phyloP scores from a whole-genome alignment of 352 stramenopile species.

The Phytophthora citricola region DNA sequence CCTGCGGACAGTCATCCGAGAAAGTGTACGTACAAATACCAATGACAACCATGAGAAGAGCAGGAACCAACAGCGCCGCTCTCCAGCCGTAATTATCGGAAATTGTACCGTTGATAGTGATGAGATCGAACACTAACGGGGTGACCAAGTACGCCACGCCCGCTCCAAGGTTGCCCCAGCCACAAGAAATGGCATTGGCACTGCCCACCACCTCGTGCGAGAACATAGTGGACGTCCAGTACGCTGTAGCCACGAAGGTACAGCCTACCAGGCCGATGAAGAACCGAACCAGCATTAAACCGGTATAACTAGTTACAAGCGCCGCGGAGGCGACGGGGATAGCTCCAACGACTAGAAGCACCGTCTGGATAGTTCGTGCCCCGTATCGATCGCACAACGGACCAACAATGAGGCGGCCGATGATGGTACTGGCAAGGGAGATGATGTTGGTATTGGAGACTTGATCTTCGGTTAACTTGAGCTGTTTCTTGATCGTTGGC shows the following conservation, averaged over 20 bases:
- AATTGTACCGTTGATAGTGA: slow-evolving; percentile 57
- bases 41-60: slow-evolving; percentile 74
- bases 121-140: slow-evolving; percentile 83
- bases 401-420: slow-evolving; percentile 90
- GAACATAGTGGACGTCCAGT: slow-evolving; percentile 37
- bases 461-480: slow-evolving; percentile 86
- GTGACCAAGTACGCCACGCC: slow-evolving; percentile 87
- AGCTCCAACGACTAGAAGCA: slow-evolving; percentile 72
- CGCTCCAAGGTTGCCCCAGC: slow-evolving; percentile 94
- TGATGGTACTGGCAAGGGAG: slow-evolving; percentile 85
- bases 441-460: slow-evolving; percentile 92
- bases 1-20: slow-evolving; percentile 30
- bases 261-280: slow-evolving; percentile 93
- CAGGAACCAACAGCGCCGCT: slow-evolving; percentile 86
- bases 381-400: slow-evolving; percentile 93
- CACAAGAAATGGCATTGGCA: slow-evolving; percentile 63
- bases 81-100: slow-evolving; percentile 41
- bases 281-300: slow-evolving; percentile 85
- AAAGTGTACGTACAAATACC: slow-evolving; percentile 51
- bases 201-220: slow-evolving; percentile 28
- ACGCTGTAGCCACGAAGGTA: slow-evolving; percentile 61
- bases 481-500: slow-evolving; percentile 72
- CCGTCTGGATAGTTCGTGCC: slow-evolving; percentile 74
- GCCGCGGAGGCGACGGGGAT: slow-evolving; percentile 84
- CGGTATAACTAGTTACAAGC: slow-evolving; percentile 72